Evolutionary conservation across 164 flowering plant genomes (phyloP).

Genomic region (Annona squamosa): DNA sequence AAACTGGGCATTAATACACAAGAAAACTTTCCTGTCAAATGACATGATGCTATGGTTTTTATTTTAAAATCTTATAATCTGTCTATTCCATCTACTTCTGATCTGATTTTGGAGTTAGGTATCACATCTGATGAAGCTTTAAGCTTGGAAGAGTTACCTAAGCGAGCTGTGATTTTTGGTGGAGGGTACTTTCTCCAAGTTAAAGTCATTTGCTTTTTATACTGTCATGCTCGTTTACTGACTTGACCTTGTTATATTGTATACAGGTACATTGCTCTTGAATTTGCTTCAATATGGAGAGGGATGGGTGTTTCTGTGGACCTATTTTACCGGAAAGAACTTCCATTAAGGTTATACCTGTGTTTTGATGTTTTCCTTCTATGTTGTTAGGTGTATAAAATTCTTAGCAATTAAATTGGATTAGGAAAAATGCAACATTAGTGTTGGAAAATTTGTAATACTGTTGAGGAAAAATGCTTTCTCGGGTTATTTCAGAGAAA

Average conservation of each 20-base stretch:
- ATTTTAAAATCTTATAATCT: neutral
- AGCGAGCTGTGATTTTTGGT: conserved; percentile 78
- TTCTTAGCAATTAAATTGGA: too few relatives aligned
- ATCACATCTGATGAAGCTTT: conserved; percentile 98
- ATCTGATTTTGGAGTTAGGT: conserved; percentile 58
- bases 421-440: too few relatives aligned
- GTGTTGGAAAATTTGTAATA: too few relatives aligned
- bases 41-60: neutral
- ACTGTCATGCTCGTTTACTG: neutral
- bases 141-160: conserved; percentile 93
- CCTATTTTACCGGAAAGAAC: conserved; percentile 77
- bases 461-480: too few relatives aligned
- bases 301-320: conserved; percentile 90
- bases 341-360: conserved; percentile 70
- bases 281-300: conserved; percentile 97
- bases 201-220: neutral
- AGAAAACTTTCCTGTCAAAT: neutral
- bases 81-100: neutral
- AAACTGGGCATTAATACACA: neutral
- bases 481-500: too few relatives aligned
- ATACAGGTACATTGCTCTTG: conserved; percentile 90
- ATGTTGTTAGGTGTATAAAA: conserved; percentile 2
- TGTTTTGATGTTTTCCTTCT: neutral
- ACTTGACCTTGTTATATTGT: conserved; percentile 2
- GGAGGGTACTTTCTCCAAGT: conserved; percentile 52